Percentiles rank a stretch among this genome's conserved stretches.
Evolutionary conservation across 1,284 basidiomycete genomes (phyloP).

Genomic region (Naganishia cerealis): DNA sequence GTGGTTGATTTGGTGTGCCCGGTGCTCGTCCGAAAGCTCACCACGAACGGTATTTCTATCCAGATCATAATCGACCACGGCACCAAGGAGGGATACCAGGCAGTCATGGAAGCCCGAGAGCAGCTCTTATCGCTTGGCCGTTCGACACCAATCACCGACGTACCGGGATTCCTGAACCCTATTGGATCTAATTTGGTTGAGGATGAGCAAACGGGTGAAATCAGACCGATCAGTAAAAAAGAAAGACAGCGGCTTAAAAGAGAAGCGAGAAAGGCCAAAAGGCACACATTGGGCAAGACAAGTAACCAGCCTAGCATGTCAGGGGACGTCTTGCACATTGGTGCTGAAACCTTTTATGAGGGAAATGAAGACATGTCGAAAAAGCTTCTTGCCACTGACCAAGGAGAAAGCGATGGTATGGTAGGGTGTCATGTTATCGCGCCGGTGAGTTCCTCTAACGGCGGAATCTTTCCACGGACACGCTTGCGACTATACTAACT

Average conservation of each 20-base stretch:
- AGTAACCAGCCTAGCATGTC: background rate
- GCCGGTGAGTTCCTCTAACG: slow-evolving; percentile 61
- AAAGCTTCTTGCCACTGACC: slow-evolving; percentile 18
- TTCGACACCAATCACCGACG: slow-evolving; percentile 49
- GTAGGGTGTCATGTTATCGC: slow-evolving; percentile 74
- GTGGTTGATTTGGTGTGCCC: slow-evolving; percentile 37
- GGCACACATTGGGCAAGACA: slow-evolving; percentile 6
- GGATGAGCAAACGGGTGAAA: slow-evolving; percentile 28
- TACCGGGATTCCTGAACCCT: background rate
- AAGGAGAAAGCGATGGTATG: slow-evolving; percentile 41
- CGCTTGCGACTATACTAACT: background rate
- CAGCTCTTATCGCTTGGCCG: slow-evolving; percentile 69
- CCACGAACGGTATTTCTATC: slow-evolving; percentile 31
- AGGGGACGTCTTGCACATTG: slow-evolving; percentile 32
- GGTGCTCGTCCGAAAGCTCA: slow-evolving; percentile 32
- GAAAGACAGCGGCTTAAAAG: slow-evolving; percentile 16
- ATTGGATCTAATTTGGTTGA: slow-evolving; percentile 16
- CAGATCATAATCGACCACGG: slow-evolving; percentile 85
- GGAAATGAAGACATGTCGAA: slow-evolving; percentile 29
- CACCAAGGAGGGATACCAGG: slow-evolving; percentile 72
- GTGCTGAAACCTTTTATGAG: slow-evolving; percentile 32
- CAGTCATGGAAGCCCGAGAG: slow-evolving; percentile 78
- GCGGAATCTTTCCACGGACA: background rate
- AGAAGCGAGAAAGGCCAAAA: slow-evolving; percentile 13
- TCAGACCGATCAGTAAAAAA: slow-evolving; percentile 19